phyloP scores from a whole-genome alignment of 2,329 filamentous ascomycete species.

The Rhytidhysteron rufulum region DNA sequence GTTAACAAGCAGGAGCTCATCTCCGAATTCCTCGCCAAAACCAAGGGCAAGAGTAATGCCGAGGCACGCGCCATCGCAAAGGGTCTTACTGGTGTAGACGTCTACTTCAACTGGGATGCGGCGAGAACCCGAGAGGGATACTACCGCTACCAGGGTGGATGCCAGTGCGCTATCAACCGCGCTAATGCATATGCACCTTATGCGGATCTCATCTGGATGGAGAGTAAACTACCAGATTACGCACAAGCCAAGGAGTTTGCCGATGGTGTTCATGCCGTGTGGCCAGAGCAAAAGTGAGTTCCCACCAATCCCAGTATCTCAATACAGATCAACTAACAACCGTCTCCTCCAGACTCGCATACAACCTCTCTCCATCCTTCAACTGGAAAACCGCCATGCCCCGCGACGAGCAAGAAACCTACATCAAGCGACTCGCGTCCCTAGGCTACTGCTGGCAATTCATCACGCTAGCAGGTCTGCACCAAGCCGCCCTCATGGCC shows the following conservation, averaged over 20 bases:
- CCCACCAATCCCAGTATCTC: slow-evolving; percentile 1
- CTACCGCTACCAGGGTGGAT: slow-evolving; percentile 89
- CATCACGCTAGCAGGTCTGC: slow-evolving; percentile 96
- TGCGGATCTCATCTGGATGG: slow-evolving; percentile 98
- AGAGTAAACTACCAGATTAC: slow-evolving; percentile 92
- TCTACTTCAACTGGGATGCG: slow-evolving; percentile 95
- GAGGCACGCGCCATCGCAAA: slow-evolving; percentile 80
- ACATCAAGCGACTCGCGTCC: slow-evolving; percentile 80
- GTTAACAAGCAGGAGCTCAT: slow-evolving; percentile 67
- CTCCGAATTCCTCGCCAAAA: slow-evolving; percentile 61
- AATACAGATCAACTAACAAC: slow-evolving; percentile 12
- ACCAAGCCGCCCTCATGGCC: slow-evolving; percentile 90
- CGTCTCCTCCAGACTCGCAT: slow-evolving; percentile 66
- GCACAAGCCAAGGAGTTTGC: slow-evolving; percentile 91
- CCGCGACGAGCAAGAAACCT: slow-evolving; percentile 88
- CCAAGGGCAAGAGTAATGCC: slow-evolving; percentile 78
- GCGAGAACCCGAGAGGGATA: slow-evolving; percentile 90
- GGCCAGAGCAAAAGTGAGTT: slow-evolving; percentile 90
- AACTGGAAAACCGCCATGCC: slow-evolving; percentile 99
- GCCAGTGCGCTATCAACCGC: slow-evolving; percentile 84
- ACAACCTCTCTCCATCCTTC: slow-evolving; percentile 98
- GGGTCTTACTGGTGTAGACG: slow-evolving; percentile 69
- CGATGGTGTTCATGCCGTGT: slow-evolving; percentile 86
- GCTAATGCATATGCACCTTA: slow-evolving; percentile 90
- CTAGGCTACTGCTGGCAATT: slow-evolving; percentile 99